Evolutionary conservation across 192 early-diverging fungal genomes (phyloP).

Genomic region (Entomortierella beljakovae): DNA sequence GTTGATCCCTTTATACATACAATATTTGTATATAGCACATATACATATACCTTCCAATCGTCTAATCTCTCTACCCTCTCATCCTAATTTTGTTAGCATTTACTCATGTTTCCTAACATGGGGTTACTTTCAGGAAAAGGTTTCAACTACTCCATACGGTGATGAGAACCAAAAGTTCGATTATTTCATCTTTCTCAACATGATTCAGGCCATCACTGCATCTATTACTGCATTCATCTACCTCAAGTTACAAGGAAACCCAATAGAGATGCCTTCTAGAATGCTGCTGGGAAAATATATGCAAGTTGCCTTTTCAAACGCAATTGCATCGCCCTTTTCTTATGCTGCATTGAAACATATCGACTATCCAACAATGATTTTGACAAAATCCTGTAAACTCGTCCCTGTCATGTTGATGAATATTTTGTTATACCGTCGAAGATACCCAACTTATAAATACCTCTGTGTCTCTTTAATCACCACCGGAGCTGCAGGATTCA

Average conservation of each 20-base stretch:
- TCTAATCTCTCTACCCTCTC: neutral
- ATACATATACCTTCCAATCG: neutral
- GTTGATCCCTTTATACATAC: neutral
- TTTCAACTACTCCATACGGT: constrained; percentile 88
- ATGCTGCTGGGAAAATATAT: constrained; percentile 72
- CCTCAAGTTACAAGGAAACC: constrained; percentile 65
- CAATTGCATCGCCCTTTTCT: constrained; percentile 89
- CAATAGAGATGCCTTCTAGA: constrained; percentile 49
- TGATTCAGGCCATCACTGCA: constrained; percentile 85
- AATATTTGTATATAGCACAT: no score
- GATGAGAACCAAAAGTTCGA: constrained; percentile 74
- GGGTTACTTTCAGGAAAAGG: constrained; percentile 94
- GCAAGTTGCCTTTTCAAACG: constrained; percentile 81
- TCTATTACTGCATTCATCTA: constrained; percentile 82
- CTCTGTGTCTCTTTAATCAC: constrained; percentile 90
- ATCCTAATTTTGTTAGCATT: constrained; percentile 71
- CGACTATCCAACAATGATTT: constrained; percentile 97
- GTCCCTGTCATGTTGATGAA: constrained; percentile 98
- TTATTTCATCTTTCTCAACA: constrained; percentile 94
- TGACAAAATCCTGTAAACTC: constrained; percentile 97
- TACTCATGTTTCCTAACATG: constrained; percentile 97
- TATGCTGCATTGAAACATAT: constrained; percentile 93
- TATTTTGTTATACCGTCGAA: constrained; percentile 87
- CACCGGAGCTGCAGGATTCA: constrained; percentile 90
- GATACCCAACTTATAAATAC: constrained; percentile 91